Evolutionary conservation across 1,284 basidiomycete species (phyloP).

Genomic region (Stereum hirsutum): DNA sequence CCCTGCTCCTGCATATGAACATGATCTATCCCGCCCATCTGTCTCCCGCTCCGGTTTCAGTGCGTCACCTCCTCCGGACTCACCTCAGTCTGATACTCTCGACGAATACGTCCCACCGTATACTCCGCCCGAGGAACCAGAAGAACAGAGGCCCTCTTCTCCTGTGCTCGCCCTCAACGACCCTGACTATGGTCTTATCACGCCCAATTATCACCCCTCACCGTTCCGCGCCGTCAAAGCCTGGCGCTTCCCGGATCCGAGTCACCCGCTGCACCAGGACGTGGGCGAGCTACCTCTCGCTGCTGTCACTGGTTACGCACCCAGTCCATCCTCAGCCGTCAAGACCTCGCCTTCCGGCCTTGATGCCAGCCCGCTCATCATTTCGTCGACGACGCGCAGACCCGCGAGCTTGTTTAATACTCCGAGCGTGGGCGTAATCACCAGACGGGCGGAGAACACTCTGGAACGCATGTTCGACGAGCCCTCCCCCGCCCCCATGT

Average conservation of each 20-base stretch:
- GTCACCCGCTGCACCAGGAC: slow-evolving; percentile 55
- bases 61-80: slow-evolving; percentile 12
- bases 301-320: slow-evolving; percentile 38
- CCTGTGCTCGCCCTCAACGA: slow-evolving; percentile 31
- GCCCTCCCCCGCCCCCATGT: slow-evolving; percentile 23
- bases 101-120: slow-evolving; percentile 4
- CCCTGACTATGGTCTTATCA: slow-evolving; percentile 61
- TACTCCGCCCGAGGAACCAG: slow-evolving; percentile 5
- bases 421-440: slow-evolving; percentile 13
- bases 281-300: slow-evolving; percentile 55
- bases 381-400: slow-evolving; percentile 20
- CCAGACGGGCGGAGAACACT: slow-evolving; percentile 10
- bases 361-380: slow-evolving; percentile 24
- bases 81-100: slow-evolving; percentile 9
- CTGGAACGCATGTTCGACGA: slow-evolving; percentile 2
- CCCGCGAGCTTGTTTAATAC: slow-evolving; percentile 23
- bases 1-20: slow-evolving; percentile 7
- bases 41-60: slow-evolving; percentile 7
- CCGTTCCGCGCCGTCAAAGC: slow-evolving; percentile 64
- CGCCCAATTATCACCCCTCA: slow-evolving; percentile 67
- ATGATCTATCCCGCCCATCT: slow-evolving; percentile 7
- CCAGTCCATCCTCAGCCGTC: slow-evolving; percentile 29
- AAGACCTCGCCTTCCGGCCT: slow-evolving; percentile 10
- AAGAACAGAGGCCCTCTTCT: slow-evolving; percentile 10
- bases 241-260: slow-evolving; percentile 67